Percentiles rank a stretch among this genome's conserved stretches.
Evolutionary conservation across 2,329 filamentous ascomycete genomes (phyloP).

Genomic region (Colletotrichum lentis): DNA sequence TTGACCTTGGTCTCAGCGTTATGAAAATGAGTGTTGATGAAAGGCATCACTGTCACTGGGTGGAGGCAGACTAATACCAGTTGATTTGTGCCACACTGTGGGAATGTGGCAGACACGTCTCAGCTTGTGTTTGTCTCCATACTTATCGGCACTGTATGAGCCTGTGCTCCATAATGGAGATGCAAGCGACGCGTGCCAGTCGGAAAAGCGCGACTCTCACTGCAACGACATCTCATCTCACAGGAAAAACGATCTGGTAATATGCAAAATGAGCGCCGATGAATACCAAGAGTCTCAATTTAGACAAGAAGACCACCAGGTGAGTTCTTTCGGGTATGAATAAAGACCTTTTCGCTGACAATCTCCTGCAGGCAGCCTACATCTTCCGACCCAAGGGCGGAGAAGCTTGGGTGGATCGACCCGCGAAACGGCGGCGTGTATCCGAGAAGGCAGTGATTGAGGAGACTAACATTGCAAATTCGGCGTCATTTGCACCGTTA

Average conservation of each 20-base stretch:
- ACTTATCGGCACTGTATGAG: background rate
- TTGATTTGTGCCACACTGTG: constrained; percentile 3
- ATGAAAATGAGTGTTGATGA: background rate
- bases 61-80: background rate
- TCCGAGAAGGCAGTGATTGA: constrained; percentile 48
- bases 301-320: constrained; percentile 56
- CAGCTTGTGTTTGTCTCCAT: background rate
- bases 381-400: constrained; percentile 64
- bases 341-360: background rate
- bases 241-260: background rate
- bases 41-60: background rate
- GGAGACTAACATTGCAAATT: constrained; percentile 27
- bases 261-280: constrained; percentile 22
- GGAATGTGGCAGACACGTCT: accelerated
- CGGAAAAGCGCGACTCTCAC: constrained; percentile 23
- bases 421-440: constrained; percentile 66
- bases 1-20: too few species aligned
- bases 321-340: constrained; percentile 38
- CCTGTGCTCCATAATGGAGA: constrained; percentile 13
- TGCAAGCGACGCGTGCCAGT: constrained; percentile 22
- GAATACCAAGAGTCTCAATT: constrained; percentile 9
- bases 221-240: constrained; percentile 5
- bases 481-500: constrained; percentile 58
- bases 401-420: constrained; percentile 48
- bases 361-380: constrained; percentile 63